phyloP scores from a whole-genome alignment of 2,329 filamentous ascomycete species.

The Fusarium sp. region DNA sequence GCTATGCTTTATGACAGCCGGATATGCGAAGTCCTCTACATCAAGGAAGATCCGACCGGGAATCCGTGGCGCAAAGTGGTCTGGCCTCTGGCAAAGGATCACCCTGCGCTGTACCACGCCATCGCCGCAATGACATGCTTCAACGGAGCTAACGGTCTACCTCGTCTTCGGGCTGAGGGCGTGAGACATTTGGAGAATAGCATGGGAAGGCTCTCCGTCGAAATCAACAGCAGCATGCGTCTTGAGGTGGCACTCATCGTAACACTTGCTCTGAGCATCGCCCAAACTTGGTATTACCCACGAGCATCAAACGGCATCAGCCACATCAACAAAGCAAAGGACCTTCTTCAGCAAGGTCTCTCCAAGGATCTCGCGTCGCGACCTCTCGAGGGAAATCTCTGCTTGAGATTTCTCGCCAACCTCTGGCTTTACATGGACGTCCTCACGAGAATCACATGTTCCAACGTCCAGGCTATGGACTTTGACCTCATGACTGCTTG shows the following conservation, averaged over 20 bases:
- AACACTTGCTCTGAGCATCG: slow-evolving; percentile 20
- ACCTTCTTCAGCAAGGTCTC: slow-evolving; percentile 13
- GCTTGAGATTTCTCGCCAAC: slow-evolving; percentile 26
- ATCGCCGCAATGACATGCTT: slow-evolving; percentile 34
- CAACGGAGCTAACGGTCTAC: slow-evolving; percentile 15
- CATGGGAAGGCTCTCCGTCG: slow-evolving; percentile 9
- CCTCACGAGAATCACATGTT: slow-evolving; percentile 22
- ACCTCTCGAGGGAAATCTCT: background rate
- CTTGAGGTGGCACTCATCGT: slow-evolving; percentile 17
- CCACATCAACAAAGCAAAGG: slow-evolving; percentile 13
- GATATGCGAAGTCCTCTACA: slow-evolving; percentile 26
- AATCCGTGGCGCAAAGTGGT: slow-evolving; percentile 31
- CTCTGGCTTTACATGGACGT: slow-evolving; percentile 34
- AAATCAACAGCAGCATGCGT: background rate
- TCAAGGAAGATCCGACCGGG: slow-evolving; percentile 16
- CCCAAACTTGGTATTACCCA: slow-evolving; percentile 30
- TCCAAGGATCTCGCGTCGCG: background rate
- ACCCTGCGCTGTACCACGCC: slow-evolving; percentile 27
- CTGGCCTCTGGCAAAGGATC: slow-evolving; percentile 27
- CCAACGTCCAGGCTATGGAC: slow-evolving; percentile 6
- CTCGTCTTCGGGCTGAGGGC: slow-evolving; percentile 16
- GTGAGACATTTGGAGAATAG: slow-evolving; percentile 15
- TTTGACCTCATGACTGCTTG: slow-evolving; percentile 14
- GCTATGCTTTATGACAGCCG: slow-evolving; percentile 21
- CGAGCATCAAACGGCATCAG: slow-evolving; percentile 23